Evolutionary conservation across 2,329 filamentous ascomycete genomes (phyloP).

Genomic region (Tolypocladium amazonense): DNA sequence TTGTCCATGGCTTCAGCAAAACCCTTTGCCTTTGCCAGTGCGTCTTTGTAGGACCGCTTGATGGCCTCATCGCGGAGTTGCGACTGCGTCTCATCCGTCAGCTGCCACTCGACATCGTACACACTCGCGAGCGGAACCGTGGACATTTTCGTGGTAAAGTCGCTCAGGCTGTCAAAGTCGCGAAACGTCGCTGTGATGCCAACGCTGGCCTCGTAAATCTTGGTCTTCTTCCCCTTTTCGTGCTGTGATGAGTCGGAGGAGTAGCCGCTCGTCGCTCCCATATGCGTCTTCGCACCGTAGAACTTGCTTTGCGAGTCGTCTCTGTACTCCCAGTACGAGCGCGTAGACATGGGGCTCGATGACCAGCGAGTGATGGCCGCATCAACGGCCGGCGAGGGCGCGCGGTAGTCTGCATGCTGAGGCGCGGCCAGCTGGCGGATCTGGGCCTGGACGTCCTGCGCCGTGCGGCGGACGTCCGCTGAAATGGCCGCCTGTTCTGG

Average conservation of each 20-base stretch:
- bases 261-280: background rate
- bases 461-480: background rate
- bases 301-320: background rate
- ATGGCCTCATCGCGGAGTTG: background rate
- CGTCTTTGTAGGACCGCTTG: background rate
- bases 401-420: background rate
- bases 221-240: background rate
- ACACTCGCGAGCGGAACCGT: background rate
- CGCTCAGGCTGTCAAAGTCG: background rate
- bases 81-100: background rate
- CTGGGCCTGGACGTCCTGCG: background rate
- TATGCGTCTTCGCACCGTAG: background rate
- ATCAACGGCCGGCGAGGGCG: background rate
- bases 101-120: background rate
- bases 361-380: background rate
- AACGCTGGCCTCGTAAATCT: background rate
- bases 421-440: background rate
- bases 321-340: background rate
- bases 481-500: background rate
- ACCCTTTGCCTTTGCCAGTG: background rate
- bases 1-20: background rate
- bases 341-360: background rate
- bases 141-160: background rate
- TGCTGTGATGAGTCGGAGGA: background rate
- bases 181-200: background rate